These are phyloP conservation scores for Prunus salicina DNA, from an alignment of 306 rosid genomes.

Conservation along the genomic window DNA sequence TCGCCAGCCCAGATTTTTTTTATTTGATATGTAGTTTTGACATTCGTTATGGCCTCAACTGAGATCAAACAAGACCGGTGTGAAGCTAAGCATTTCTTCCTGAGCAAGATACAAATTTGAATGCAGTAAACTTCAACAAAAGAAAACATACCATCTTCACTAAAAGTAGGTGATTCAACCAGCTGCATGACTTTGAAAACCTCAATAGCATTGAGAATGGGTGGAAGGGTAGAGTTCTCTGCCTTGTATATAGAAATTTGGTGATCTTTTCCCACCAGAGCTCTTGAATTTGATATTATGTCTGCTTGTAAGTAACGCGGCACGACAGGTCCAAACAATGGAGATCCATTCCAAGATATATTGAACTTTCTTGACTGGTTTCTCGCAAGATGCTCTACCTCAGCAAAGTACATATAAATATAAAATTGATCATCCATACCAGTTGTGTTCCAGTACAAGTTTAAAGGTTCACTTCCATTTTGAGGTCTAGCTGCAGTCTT, in stretches of 20 bases:
- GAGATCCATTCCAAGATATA: conserved; percentile 59
- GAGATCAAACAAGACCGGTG: conserved; percentile 5
- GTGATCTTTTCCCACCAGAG: conserved; percentile 58
- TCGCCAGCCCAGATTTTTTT: conserved; percentile 58
- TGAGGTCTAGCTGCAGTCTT: conserved; percentile 44
- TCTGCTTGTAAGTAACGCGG: conserved; percentile 37
- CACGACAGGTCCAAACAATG: conserved; percentile 35
- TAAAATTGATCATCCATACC: conserved; percentile 37
- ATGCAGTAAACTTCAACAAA: not conserved
- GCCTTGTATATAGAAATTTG: conserved; percentile 46
- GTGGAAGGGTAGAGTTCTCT: conserved; percentile 49
- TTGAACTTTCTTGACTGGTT: conserved; percentile 48
- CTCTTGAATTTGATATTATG: conserved; percentile 32
- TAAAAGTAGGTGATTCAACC: conserved; percentile 37
- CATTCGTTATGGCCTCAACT: conserved; percentile 44
- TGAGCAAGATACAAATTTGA: not conserved
- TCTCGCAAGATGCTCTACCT: conserved; percentile 42
- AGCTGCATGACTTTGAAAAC: conserved; percentile 32
- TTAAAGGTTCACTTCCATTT: conserved; percentile 36
- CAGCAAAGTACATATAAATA: conserved; percentile 56
- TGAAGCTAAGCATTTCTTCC: not conserved
- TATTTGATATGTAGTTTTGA: conserved; percentile 39
- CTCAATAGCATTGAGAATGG: conserved; percentile 68
- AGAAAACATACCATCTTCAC: conserved; percentile 48
- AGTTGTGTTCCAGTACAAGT: conserved; percentile 45